Evolutionary conservation across 2,329 filamentous ascomycete species (phyloP).

Genomic region (Torrubiellomyces zombiae): DNA sequence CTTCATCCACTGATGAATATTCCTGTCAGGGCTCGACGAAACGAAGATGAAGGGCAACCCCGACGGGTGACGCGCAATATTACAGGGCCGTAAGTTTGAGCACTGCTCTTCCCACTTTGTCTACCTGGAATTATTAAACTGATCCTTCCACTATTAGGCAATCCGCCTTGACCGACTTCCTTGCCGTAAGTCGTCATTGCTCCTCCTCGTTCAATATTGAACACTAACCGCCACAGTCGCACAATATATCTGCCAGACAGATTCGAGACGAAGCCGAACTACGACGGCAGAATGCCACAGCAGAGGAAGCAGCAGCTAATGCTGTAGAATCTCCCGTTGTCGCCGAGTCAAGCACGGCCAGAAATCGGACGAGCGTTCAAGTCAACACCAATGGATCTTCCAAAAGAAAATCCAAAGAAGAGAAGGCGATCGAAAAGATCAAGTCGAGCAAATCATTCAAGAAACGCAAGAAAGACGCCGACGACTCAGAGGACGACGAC

Average conservation of each 20-base stretch:
- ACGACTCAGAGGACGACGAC: conserved; percentile 29
- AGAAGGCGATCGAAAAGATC: conserved; percentile 41
- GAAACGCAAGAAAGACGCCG: conserved; percentile 27
- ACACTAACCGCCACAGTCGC: conserved; percentile 40
- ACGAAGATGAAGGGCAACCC: conserved; percentile 6
- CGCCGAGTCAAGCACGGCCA: conserved; percentile 9
- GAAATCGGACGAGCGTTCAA: conserved; percentile 13
- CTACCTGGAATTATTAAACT: too few relatives aligned
- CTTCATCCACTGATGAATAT: not conserved
- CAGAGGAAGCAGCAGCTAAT: conserved; percentile 8
- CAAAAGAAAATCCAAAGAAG: conserved; percentile 28
- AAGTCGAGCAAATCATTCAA: conserved; percentile 43
- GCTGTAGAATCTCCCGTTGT: conserved; percentile 4
- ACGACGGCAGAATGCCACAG: conserved; percentile 24
- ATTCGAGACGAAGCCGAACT: conserved; percentile 33
- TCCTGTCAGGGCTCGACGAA: conserved; percentile 6
- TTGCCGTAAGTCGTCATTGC: conserved; percentile 23
- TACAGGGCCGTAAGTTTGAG: conserved; percentile 21
- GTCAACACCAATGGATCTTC: too few relatives aligned
- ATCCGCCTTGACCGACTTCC: conserved; percentile 36
- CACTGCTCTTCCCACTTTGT: too few relatives aligned
- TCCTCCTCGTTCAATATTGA: not conserved
- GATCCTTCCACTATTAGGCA: conserved; percentile 22
- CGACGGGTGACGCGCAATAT: conserved; percentile 16
- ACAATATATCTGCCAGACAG: conserved; percentile 51